These are phyloP conservation scores for Coemansia biformis DNA, from an alignment of 192 early-diverging fungal genomes.

Conservation along the genomic window DNA sequence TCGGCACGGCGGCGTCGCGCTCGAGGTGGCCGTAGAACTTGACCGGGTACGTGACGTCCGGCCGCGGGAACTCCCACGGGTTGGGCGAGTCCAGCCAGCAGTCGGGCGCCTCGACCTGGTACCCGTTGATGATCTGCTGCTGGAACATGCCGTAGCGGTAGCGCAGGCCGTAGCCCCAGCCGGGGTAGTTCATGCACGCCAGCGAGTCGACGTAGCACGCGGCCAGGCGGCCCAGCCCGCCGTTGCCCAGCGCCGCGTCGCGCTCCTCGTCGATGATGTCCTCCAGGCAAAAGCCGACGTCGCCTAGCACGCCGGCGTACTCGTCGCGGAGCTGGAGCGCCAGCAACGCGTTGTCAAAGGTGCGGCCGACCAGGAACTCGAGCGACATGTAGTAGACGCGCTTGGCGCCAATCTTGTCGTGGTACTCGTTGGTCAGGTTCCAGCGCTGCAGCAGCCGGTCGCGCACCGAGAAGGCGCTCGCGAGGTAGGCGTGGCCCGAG, in stretches of 20 bases:
- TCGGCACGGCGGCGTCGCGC: conserved; percentile 62
- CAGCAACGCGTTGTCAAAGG: conserved; percentile 95
- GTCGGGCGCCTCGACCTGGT: conserved; percentile 90
- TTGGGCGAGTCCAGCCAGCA: conserved; percentile 97
- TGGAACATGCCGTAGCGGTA: conserved; percentile 99
- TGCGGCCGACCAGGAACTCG: conserved; percentile 94
- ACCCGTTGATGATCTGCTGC: conserved; percentile 93
- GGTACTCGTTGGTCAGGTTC: conserved; percentile 91
- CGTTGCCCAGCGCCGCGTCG: conserved; percentile 96
- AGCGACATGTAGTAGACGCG: conserved; percentile 96
- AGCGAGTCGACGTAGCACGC: conserved; percentile 98
- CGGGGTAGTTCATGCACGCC: conserved; percentile 89
- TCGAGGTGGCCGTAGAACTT: conserved; percentile 85
- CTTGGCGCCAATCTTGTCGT: conserved; percentile 70
- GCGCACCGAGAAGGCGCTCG: conserved; percentile 85
- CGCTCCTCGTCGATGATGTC: conserved; percentile 89
- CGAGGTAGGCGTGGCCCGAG: conserved; percentile 87
- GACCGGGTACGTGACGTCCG: conserved; percentile 86
- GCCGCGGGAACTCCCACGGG: conserved; percentile 94
- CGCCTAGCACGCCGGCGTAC: conserved; percentile 61
- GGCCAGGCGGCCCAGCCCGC: conserved; percentile 92
- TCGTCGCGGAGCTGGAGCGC: conserved; percentile 77
- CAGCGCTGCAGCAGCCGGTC: conserved; percentile 89
- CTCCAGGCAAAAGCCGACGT: conserved; percentile 89
- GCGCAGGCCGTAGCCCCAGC: conserved; percentile 95